Evolutionary conservation across 2,329 filamentous ascomycete species (phyloP), one percentile per base, ranked within the genome.

Genomic region (Aspergillus terreus): DNA sequence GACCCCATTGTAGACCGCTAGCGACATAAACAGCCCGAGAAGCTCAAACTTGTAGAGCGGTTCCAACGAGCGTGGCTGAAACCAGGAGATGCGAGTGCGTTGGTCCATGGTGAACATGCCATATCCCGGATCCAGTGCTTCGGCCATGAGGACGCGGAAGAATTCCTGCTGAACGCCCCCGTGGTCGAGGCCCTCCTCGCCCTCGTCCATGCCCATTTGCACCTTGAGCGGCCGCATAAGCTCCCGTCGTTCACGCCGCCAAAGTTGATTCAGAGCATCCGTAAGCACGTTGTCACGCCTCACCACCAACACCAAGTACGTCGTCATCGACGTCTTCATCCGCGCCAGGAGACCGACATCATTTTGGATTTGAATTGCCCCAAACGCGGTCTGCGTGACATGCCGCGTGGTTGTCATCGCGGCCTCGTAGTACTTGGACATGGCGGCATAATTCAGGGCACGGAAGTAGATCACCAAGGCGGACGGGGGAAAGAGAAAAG

Each of bases 101-200:
- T 82, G 72, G 60, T 97, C 91, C 30, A 90, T 81, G 0, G 85
- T 87, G 67, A 97, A 97, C 75, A 74, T 76, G 71, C 83, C 91
- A 63, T 88, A 90, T 41, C 85, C 80, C 4, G 90, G 87, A 60
- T 90, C 80, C 43, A 97, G 79, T 3, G 88, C 88, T 63, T 95
- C 86, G 1, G 83, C 83, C 60, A 96, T 85, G 15, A 89, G 84
- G 25, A 96, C 73, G 14, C 90, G 84, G 73, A 99, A 97, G 67
- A 96, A 97, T 58, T 99, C 94, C 67, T 96, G 92, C 62, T 96
- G 92, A 1, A 99, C 92, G 56, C 94, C 94, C 41, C 94, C 94
- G 45, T 92, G 90, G 68, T 99, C 94, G 32, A 95, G 83, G 0
- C 94, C 94, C 67, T 95, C 86, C 69, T 97, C 94, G 27, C 90